Percentiles rank a stretch among this genome's conserved stretches.
phyloP scores from a whole-genome alignment of 164 flowering plant genomes.

The Cinnamomum micranthum region DNA sequence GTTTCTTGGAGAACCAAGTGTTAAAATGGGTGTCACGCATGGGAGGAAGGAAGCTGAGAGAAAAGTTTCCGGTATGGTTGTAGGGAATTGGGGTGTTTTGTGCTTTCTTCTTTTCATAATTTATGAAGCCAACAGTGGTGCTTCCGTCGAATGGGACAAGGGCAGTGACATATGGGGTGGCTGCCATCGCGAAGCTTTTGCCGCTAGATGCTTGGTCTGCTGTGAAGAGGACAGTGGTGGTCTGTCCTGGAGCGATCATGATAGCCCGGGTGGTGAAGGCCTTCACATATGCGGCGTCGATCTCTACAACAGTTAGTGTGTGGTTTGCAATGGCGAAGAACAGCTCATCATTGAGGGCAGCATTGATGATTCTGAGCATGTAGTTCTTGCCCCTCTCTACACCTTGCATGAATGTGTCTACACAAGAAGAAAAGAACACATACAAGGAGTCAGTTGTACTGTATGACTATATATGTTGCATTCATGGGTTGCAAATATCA shows the following conservation, averaged over 20 bases:
- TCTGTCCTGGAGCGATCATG: constrained; percentile 37
- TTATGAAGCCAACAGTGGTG: constrained; percentile 38
- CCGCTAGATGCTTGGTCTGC: constrained; percentile 26
- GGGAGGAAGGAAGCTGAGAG: constrained; percentile 28
- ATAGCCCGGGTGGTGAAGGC: constrained; percentile 26
- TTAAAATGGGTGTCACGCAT: constrained; percentile 40
- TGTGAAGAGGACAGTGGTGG: constrained; percentile 25
- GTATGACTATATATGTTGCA: neutral
- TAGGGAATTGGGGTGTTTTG: neutral
- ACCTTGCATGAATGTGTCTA: constrained; percentile 42
- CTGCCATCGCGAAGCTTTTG: constrained; percentile 36
- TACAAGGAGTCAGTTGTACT: neutral
- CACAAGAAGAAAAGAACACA: neutral
- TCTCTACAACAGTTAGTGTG: constrained; percentile 32
- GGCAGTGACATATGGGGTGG: constrained; percentile 37
- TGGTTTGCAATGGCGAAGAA: constrained; percentile 38
- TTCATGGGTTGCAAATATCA: too few species aligned
- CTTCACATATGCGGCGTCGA: constrained; percentile 30
- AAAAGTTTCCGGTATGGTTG: neutral
- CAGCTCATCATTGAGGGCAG: constrained; percentile 45
- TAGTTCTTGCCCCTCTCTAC: constrained; percentile 49
- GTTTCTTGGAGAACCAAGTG: constrained; percentile 19
- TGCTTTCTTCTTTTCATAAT: constrained; percentile 17
- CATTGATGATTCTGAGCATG: constrained; percentile 57
- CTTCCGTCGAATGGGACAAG: constrained; percentile 40